Conservation (phyloP, 305 asterid species). For the Petunia hybrid region DNA sequence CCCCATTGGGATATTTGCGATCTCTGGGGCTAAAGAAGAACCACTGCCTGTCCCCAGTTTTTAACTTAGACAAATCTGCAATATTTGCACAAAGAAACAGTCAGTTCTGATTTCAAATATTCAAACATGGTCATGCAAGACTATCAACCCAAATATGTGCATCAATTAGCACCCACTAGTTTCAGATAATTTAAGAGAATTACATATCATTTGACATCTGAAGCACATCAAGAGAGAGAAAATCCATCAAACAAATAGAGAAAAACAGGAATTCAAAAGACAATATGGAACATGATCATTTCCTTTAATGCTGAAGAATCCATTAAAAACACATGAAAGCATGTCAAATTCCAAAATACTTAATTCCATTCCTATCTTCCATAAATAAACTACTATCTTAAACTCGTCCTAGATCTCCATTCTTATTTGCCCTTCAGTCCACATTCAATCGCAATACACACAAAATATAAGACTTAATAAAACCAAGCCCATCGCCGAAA, state of each 20-base stretch:
- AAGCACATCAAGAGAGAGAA: conserved; percentile 17
- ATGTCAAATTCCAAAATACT: background rate
- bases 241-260: conserved; percentile 21
- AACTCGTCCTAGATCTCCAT: background rate
- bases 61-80: conserved; percentile 81
- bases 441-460: background rate
- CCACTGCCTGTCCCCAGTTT: conserved; percentile 97
- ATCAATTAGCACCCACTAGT: conserved; percentile 28
- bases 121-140: background rate
- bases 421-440: background rate
- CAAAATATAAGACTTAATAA: background rate
- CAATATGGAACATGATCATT: conserved; percentile 20
- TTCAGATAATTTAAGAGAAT: background rate
- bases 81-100: conserved; percentile 1
- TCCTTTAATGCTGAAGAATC: background rate
- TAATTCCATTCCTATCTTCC: background rate
- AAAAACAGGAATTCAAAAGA: conserved; percentile 2
- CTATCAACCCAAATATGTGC: background rate
- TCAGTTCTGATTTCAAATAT: background rate
- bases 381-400: conserved; percentile 4
- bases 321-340: background rate
- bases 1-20: conserved; percentile 82
- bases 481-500: background rate
- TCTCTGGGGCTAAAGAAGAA: conserved; percentile 92
- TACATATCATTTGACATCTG: background rate